phyloP scores from a whole-genome alignment of 2,329 filamentous ascomycete genomes.

The Annulohypoxylon truncatum region DNA sequence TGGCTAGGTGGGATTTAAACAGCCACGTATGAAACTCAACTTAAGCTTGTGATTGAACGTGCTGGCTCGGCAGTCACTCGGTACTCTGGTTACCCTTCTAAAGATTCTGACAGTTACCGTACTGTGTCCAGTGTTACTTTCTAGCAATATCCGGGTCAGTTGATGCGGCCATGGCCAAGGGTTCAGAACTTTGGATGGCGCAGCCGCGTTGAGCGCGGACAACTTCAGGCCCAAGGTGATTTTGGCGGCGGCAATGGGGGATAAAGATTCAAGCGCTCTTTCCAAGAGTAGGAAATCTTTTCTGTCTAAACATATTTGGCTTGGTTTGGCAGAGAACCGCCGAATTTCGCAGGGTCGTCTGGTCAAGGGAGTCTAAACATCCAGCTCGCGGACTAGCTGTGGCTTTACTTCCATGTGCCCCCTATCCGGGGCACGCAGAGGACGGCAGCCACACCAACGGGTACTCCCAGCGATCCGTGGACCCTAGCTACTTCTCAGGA shows the following conservation, averaged over 20 bases:
- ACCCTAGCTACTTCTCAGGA: slow-evolving; percentile 37
- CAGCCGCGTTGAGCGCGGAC: slow-evolving; percentile 40
- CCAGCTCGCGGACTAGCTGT: slow-evolving; percentile 45
- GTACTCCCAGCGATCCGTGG: slow-evolving; percentile 37
- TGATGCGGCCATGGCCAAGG: slow-evolving; percentile 39
- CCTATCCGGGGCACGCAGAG: slow-evolving; percentile 37
- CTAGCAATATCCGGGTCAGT: slow-evolving; percentile 33
- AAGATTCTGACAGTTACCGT: slow-evolving; percentile 36
- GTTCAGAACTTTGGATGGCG: slow-evolving; percentile 32
- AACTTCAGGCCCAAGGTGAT: slow-evolving; percentile 20
- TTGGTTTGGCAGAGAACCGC: slow-evolving; percentile 42
- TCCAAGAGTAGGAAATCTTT: slow-evolving; percentile 20
- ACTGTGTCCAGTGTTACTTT: slow-evolving; percentile 34
- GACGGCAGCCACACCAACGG: slow-evolving; percentile 37
- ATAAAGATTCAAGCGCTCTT: slow-evolving; percentile 23
- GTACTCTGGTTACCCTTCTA: slow-evolving; percentile 38
- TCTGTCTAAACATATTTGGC: slow-evolving; percentile 41
- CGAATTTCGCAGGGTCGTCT: slow-evolving; percentile 38
- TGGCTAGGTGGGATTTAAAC: slow-evolving; percentile 48
- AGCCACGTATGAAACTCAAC: slow-evolving; percentile 44
- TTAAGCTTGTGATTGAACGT: slow-evolving; percentile 39
- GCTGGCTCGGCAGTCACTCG: slow-evolving; percentile 37
- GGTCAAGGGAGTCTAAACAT: slow-evolving; percentile 37
- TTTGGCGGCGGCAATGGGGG: slow-evolving; percentile 28
- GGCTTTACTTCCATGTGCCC: slow-evolving; percentile 39